Conservation (phyloP, 352 stramenopile genomes). For the Pythium guiyangense region DNA sequence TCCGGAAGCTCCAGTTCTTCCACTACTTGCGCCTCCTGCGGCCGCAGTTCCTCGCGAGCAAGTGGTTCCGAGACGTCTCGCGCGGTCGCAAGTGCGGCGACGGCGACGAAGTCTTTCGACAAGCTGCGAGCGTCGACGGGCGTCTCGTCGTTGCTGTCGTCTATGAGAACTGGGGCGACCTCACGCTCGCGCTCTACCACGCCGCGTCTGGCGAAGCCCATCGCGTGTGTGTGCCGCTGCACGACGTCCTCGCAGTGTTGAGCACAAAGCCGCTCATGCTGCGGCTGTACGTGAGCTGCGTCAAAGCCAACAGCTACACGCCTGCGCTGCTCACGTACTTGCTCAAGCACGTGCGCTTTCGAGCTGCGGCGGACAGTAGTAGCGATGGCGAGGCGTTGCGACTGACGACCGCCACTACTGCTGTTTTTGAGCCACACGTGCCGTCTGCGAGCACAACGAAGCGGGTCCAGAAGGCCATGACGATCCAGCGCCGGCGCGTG, state of each 20-base stretch:
- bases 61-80: slow-evolving; percentile 56
- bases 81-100: slow-evolving; percentile 54
- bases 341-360: slow-evolving; percentile 35
- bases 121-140: slow-evolving; percentile 39
- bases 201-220: slow-evolving; percentile 25
- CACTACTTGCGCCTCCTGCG: slow-evolving; percentile 48
- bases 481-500: slow-evolving; percentile 35
- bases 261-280: slow-evolving; percentile 37
- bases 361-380: neutral
- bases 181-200: slow-evolving; percentile 55
- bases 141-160: slow-evolving; percentile 48
- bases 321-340: slow-evolving; percentile 38
- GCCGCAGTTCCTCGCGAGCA: slow-evolving; percentile 46
- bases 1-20: slow-evolving; percentile 67
- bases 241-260: slow-evolving; percentile 29
- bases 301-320: slow-evolving; percentile 67
- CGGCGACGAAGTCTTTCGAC: slow-evolving; percentile 67
- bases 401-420: neutral
- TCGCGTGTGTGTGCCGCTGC: slow-evolving; percentile 27
- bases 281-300: slow-evolving; percentile 56
- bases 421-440: slow-evolving; percentile 4
- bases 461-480: slow-evolving; percentile 24
- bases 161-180: slow-evolving; percentile 79
- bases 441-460: neutral
- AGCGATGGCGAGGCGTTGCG: neutral